Evolutionary conservation across 257 asterid genomes (phyloP).

Genomic region (Asclepias syriaca): DNA sequence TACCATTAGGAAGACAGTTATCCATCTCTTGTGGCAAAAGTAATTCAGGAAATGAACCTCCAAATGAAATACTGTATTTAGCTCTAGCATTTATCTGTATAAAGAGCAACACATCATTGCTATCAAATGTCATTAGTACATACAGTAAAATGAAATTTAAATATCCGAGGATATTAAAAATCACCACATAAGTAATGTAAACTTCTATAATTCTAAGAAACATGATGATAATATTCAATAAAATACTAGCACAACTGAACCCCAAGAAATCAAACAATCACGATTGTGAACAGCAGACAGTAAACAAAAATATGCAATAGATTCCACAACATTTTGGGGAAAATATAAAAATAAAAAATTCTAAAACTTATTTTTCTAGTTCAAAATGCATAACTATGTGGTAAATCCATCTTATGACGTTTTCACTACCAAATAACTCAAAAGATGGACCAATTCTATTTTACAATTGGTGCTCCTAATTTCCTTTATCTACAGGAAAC

Average conservation of each 20-base stretch:
- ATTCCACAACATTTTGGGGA: neutral
- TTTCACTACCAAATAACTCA: slow-evolving; percentile 1
- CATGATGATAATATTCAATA: neutral
- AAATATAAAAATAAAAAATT: neutral
- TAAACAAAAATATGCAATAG: neutral
- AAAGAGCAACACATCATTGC: slow-evolving; percentile 3
- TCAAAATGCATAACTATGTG: neutral
- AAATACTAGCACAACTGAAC: neutral
- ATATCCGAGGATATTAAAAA: neutral
- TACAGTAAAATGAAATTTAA: neutral
- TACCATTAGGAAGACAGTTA: slow-evolving; percentile 29
- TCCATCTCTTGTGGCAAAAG: slow-evolving; percentile 54
- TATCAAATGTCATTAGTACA: neutral
- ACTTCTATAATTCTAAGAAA: neutral
- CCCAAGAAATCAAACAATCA: neutral
- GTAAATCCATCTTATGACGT: neutral
- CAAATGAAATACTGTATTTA: slow-evolving; percentile 70
- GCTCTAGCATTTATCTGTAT: slow-evolving; percentile 92
- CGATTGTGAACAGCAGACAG: neutral
- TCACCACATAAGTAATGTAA: neutral
- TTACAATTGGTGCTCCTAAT: neutral
- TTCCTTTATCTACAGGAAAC: neutral
- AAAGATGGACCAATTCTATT: neutral
- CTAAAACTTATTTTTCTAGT: neutral
- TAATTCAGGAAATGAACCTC: slow-evolving; percentile 78